Base-by-base conservation (phyloP, 352 stramenopile species). In the Globisporangium megalacanthum region DNA sequence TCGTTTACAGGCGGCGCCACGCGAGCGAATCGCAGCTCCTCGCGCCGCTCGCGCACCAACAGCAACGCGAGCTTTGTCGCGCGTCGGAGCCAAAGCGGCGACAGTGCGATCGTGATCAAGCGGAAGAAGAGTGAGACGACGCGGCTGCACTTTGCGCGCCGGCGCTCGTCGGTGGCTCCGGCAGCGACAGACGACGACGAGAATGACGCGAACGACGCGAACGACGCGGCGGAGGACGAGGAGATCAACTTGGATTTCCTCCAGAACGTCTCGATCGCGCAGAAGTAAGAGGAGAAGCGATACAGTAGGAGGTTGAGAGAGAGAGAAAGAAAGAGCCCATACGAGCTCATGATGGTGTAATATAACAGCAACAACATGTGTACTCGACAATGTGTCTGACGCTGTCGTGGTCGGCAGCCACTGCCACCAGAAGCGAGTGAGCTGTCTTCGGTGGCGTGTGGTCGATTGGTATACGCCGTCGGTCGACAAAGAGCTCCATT, bases 221-320 rank as follows among this genome's bases (percentile, higher is more conserved):
- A 15, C 15, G 42, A 25, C 8, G 42, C 42, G 11, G 75, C 86
- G 4, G 75, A 83, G 19, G 68, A 85, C 10, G 69, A 72, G 11
- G 75, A 70, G 51, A 65, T 94, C 51, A 92, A 94, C 75, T 73
- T 94, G 71, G 81, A 92, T 69, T 94, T 94, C 62, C 69, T 94
- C 65, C 72, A 72, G 46, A 75, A 57, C 39, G 62, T 82, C 25
- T 70, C 60, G 20, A 50, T 77, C 41, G 67, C 62, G 14, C 64
- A 69, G 31, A 60, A 70, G 39, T 47, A 29, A 25, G 45, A n/a
- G 1, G 17, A 7, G n/a, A 15, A 17, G 8, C n/a, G n/a, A 5
- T n/a, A n/a, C 3, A 10, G 17, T 10, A 50, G 41, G 39, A 29
- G 33, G 8, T 31, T 15, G 25, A 41, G 15, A 48, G 41, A 58